These are phyloP conservation scores for Leishmania lainsoni DNA, from an alignment of 208 protist species.

Conservation along the genomic window DNA sequence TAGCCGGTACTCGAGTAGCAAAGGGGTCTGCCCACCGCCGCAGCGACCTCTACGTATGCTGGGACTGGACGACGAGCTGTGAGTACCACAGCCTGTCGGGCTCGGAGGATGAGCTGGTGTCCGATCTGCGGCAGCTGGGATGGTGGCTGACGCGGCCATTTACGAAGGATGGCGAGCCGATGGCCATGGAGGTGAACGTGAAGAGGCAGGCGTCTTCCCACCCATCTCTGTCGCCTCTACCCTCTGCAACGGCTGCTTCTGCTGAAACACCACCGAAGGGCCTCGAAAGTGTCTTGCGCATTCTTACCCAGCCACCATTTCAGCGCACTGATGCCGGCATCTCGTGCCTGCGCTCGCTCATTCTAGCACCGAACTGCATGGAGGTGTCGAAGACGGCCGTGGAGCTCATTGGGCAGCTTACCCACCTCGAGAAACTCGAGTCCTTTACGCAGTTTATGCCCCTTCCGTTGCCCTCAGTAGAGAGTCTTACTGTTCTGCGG, in stretches of 20 bases:
- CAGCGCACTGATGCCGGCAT: constrained; percentile 16
- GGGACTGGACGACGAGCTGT: constrained; percentile 8
- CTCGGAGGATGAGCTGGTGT: constrained; percentile 3
- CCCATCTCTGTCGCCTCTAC: neutral
- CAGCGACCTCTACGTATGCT: constrained; percentile 23
- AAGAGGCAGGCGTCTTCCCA: constrained; percentile 4
- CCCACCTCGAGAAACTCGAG: constrained; percentile 23
- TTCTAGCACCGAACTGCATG: constrained; percentile 4
- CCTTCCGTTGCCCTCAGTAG: neutral
- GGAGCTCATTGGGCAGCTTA: constrained; percentile 11
- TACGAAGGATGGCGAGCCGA: constrained; percentile 6
- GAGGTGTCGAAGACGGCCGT: constrained; percentile 3
- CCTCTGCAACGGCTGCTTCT: neutral
- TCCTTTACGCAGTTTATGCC: constrained; percentile 14
- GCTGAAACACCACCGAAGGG: neutral
- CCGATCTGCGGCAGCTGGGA: constrained; percentile 13
- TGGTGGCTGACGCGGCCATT: constrained; percentile 23
- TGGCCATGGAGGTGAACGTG: constrained; percentile 29
- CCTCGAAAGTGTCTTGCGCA: constrained; percentile 7
- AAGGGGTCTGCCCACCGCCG: constrained; percentile 4
- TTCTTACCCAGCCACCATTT: constrained; percentile 20
- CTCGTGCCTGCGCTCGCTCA: constrained; percentile 26
- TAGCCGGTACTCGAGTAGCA: constrained; percentile 15
- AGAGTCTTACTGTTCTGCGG: constrained; percentile 10
- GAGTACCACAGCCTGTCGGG: constrained; percentile 30